These are phyloP conservation scores for Penicillium paneum DNA, from an alignment of 2,329 filamentous ascomycete species.

Conservation along the genomic window DNA sequence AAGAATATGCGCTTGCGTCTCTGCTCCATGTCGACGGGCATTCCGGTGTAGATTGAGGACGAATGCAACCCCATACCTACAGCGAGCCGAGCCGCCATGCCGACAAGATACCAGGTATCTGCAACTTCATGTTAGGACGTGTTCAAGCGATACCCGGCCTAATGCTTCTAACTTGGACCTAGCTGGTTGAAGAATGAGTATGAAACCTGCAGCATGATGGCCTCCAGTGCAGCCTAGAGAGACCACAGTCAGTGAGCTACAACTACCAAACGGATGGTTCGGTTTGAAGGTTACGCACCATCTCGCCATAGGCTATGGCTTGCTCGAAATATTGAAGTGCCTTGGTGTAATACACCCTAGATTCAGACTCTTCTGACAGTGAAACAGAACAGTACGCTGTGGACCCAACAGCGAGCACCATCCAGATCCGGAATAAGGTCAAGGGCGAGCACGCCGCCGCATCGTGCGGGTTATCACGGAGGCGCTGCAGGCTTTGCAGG, in stretches of 20 bases:
- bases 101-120: conserved; percentile 50
- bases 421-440: conserved; percentile 47
- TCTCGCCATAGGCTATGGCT: conserved; percentile 39
- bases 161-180: conserved; percentile 40
- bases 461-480: too few relatives aligned
- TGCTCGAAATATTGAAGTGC: conserved; percentile 44
- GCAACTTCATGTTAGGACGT: background rate
- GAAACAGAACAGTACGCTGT: conserved; percentile 46
- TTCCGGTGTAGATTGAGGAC: conserved; percentile 32
- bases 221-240: conserved; percentile 42
- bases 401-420: conserved; percentile 50
- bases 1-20: conserved; percentile 47
- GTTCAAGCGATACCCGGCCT: too few relatives aligned
- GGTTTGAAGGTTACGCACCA: conserved; percentile 16
- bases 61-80: conserved; percentile 46
- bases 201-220: conserved; percentile 47
- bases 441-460: conserved; percentile 22
- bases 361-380: conserved; percentile 45
- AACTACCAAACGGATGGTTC: too few relatives aligned
- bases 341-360: conserved; percentile 45
- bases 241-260: too few relatives aligned
- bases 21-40: conserved; percentile 35
- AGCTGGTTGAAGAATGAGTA: conserved; percentile 51
- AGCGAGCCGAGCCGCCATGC: conserved; percentile 44
- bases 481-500: too few relatives aligned